Conservation (phyloP, 371 early-diverging fungal species). For the Mortierella sp. region DNA sequence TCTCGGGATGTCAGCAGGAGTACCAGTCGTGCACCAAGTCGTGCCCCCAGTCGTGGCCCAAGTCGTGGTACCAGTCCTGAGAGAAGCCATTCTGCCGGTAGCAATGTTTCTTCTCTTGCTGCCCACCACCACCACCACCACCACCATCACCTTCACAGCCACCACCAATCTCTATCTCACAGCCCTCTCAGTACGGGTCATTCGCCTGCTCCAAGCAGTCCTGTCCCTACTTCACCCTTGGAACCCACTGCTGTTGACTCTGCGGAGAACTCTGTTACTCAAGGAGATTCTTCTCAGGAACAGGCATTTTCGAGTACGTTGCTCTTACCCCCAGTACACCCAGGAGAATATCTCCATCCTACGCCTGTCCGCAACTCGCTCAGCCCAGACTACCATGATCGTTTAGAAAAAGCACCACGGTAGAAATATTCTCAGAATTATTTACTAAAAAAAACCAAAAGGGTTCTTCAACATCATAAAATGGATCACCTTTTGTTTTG, state of each 20-base stretch:
- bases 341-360: neutral
- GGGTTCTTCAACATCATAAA: neutral
- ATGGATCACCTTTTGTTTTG: no score
- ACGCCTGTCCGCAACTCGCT: neutral
- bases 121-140: slow-evolving; percentile 16
- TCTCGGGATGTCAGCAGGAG: slow-evolving; percentile 41
- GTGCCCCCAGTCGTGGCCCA: slow-evolving; percentile 23
- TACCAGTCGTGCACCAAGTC: slow-evolving; percentile 29
- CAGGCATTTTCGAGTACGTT: neutral
- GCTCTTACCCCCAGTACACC: neutral
- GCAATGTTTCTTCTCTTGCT: neutral
- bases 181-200: slow-evolving; percentile 25
- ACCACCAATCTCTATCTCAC: neutral
- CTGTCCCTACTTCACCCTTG: slow-evolving; percentile 12
- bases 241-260: neutral
- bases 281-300: neutral
- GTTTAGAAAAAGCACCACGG: neutral
- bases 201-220: slow-evolving; percentile 10
- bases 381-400: neutral
- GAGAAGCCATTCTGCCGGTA: slow-evolving; percentile 26
- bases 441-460: neutral
- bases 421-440: neutral
- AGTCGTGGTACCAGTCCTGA: slow-evolving; percentile 36
- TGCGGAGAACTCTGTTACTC: neutral
- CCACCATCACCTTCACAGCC: neutral